Evolutionary conservation across 768 basidiomycete genomes (phyloP), one percentile per base, ranked within the genome.

Genomic region (Pisolithus tinctorius): DNA sequence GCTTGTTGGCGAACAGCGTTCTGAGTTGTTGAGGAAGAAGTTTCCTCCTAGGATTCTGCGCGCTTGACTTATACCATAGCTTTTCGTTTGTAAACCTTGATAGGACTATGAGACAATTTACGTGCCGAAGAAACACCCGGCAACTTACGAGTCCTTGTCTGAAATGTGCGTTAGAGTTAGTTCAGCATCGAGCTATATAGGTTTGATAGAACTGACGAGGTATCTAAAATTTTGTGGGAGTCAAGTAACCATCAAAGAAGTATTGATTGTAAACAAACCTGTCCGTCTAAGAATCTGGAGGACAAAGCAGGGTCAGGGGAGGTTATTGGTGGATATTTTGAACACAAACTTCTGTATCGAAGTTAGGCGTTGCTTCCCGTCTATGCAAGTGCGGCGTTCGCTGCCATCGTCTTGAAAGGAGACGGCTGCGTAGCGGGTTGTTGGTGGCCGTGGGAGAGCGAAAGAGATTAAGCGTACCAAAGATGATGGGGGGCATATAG

Each of bases 331-430:
- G 47, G 14, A 46, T 9, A 27, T 8, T 51, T 59, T 16, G 38
- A 25, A 39, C 31, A 41, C 53, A 49, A 56, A 85, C 84, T 75
- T 72, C 55, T 74, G 71, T 26, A 86, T 78, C 0, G 84, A 84
- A 0, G 85, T 84, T 53, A 86, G 61, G 30, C 85, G 72, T 55
- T 86, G 84, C 60, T 86, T 86, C n/a, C 84, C 84, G 55, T 86
- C 86, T 13, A 85, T 83, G 53, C 84, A 86, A 0, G 72, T 72
- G 20, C 77, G 72, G 17, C 60, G 58, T 54, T 79, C 77, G 6
- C 60, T 63, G 4, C 74, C 77, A 31, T 80, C 72, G 3, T 71
- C 65, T 16, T 64, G 58, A 3, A 53, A 47, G 0, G 63, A 67
- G 5, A 76, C 72, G 34, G 74, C 78, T 81, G 41, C 25, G 27